A percentile compares a stretch with the other conserved stretches of the same genome.
These are phyloP conservation scores for Yarrowia divulgata DNA, from an alignment of 805 yeast species.

Conservation along the genomic window DNA sequence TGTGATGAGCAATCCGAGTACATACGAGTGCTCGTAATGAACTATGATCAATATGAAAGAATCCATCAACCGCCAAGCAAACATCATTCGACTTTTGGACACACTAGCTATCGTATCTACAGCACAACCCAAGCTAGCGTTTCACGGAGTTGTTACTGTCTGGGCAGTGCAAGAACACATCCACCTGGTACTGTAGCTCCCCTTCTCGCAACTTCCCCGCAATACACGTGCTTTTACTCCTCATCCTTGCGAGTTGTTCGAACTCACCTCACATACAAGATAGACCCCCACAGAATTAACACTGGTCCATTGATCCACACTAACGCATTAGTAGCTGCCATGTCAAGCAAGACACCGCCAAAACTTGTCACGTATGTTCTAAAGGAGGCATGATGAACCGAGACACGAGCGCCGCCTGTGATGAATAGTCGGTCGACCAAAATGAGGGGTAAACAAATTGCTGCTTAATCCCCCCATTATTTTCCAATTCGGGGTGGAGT, in stretches of 20 bases:
- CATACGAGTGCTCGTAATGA: too few relatives aligned
- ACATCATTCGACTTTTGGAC: too few relatives aligned
- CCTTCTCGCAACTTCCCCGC: background rate
- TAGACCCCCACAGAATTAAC: background rate
- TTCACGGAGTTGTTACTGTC: too few relatives aligned
- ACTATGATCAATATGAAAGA: too few relatives aligned
- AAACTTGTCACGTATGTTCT: background rate
- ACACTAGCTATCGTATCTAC: too few relatives aligned
- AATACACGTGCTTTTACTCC: background rate
- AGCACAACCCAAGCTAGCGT: too few relatives aligned
- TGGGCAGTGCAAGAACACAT: too few relatives aligned
- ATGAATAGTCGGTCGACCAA: background rate
- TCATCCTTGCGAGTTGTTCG: background rate
- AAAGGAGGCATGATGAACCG: background rate
- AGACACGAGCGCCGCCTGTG: background rate
- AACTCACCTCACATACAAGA: background rate
- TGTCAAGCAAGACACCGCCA: background rate
- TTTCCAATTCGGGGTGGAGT: background rate
- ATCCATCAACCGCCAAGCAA: too few relatives aligned
- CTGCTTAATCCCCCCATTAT: background rate
- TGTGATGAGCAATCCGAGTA: too few relatives aligned
- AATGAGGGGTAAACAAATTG: constrained; percentile 1
- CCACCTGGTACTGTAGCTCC: too few relatives aligned
- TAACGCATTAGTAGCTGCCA: background rate
- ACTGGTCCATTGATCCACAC: background rate